Evolutionary conservation across 140 eudicot species (phyloP).

Genomic region (Cichorium intybus): DNA sequence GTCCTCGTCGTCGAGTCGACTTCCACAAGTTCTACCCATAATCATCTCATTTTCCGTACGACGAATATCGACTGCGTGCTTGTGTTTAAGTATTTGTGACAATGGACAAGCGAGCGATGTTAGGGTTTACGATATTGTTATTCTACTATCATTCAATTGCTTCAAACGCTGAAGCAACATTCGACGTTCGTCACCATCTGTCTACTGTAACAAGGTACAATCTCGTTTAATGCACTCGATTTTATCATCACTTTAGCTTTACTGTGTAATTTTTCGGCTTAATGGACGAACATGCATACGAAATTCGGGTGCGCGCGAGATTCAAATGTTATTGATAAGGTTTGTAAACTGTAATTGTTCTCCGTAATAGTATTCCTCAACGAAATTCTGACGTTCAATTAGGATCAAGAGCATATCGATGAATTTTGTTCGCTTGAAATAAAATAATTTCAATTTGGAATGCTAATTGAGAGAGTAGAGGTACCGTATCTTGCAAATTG

Average conservation of each 20-base stretch:
- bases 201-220: conserved; percentile 74
- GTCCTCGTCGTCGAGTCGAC: neutral
- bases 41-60: neutral
- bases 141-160: neutral
- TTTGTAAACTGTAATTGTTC: neutral
- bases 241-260: neutral
- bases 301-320: neutral
- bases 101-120: conserved; percentile 18
- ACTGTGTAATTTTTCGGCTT: neutral
- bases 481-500: neutral
- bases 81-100: neutral
- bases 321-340: neutral
- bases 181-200: conserved; percentile 83
- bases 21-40: neutral
- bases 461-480: neutral
- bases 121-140: conserved; percentile 6
- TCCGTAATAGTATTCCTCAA: neutral
- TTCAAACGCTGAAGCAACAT: conserved; percentile 42
- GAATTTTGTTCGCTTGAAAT: neutral
- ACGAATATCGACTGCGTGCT: neutral
- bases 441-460: neutral
- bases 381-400: neutral
- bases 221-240: neutral
- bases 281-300: neutral
- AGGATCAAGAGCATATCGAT: neutral